Evolutionary conservation across 2,329 filamentous ascomycete species (phyloP), one percentile per base, ranked within the genome.

Genomic region (Fusarium mangiferae): DNA sequence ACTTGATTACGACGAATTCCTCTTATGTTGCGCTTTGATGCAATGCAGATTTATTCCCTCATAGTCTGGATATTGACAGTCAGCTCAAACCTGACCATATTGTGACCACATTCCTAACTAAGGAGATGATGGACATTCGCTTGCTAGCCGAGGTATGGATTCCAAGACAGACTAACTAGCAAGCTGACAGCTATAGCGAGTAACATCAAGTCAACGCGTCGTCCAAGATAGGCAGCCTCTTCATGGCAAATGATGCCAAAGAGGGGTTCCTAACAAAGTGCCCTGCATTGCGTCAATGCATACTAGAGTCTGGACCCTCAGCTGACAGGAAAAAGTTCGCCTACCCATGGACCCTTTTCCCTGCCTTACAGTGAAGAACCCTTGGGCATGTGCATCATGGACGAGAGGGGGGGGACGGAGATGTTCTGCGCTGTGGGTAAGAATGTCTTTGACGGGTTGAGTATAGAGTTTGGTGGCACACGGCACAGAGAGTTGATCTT

Each of bases 391-490:
- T 36, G 33, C 49, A 36, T 51, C 30, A 52, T 52, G 48, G n/a
- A 24, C 9, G n/a, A 24, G 30, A 9, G 30, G 30, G 39, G n/a
- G 15, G 2, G 26, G 17, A 36, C 24, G 44, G 45, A 22, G 8
- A 49, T 30, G 55, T 38, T 59, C 11, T 36, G 20, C 11, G 20
- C 18, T 28, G 42, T 59, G 42, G 39, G 55, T 28, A 38, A 51
- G 6, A 12, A 30, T 42, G 64, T 59, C 46, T 66, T 51, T 48
- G 38, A 20, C 48, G 17, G 33, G 17, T 26, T 64, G 28, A 42
- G 36, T 26, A 69, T 52, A 66, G 51, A 66, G 52, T 59, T 65
- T 56, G n/a, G 56, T 68, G 66, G 56, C 48, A 49, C 49, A 45
- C 51, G 52, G 66, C 59, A 54, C 36, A 66, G 33, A 33, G 14